These are phyloP conservation scores for Kalanchoe fedtschenkoi DNA, from an alignment of 164 flowering plant genomes.

Conservation along the genomic window DNA sequence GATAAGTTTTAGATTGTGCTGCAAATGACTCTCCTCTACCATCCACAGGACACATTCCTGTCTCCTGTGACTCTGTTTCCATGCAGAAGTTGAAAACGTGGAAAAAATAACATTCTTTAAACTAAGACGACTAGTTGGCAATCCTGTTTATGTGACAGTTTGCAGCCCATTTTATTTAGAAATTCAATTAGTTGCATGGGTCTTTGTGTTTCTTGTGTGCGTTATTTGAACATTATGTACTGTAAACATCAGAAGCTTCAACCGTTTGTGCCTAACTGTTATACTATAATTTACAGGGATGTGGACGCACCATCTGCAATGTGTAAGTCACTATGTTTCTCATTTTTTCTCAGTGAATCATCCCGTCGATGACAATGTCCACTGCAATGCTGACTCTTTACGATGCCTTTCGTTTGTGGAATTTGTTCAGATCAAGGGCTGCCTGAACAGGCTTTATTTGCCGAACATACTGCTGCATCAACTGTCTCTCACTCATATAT, in stretches of 20 bases:
- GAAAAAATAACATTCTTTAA: too few species aligned
- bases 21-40: not conserved
- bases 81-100: not conserved
- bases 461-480: constrained; percentile 16
- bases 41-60: not conserved
- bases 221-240: not conserved
- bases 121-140: too few species aligned
- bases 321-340: too few species aligned
- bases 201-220: not conserved
- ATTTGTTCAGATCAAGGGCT: constrained; percentile 17
- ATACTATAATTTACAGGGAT: too few species aligned
- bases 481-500: constrained; percentile 19
- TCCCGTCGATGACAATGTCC: too few species aligned
- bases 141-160: too few species aligned
- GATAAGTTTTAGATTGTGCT: not conserved
- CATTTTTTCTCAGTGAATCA: too few species aligned
- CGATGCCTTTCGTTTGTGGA: not conserved
- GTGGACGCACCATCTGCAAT: too few species aligned
- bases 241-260: too few species aligned
- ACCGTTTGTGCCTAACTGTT: too few species aligned
- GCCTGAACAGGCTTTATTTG: constrained; percentile 14
- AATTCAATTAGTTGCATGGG: not conserved
- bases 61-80: not conserved
- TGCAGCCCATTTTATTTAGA: too few species aligned
- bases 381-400: not conserved